phyloP scores from a whole-genome alignment of 2,329 filamentous ascomycete genomes.

The Aaosphaeria pasadenensis region DNA sequence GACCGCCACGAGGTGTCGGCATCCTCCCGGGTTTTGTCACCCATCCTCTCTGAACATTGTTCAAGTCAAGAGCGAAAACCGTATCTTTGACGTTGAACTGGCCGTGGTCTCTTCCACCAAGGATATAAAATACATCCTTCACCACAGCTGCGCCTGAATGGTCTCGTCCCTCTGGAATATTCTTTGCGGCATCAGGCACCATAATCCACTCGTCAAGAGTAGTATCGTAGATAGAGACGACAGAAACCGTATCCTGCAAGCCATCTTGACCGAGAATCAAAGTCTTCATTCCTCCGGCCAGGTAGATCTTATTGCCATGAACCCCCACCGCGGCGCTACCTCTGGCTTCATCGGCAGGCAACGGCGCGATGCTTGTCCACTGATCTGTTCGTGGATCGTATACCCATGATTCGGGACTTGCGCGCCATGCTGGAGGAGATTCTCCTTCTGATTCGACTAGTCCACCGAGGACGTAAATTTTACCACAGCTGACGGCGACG shows the following conservation, averaged over 20 bases:
- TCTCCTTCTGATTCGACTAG: slow-evolving; percentile 4
- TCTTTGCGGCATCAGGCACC: slow-evolving; percentile 3
- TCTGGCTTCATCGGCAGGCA: slow-evolving; percentile 7
- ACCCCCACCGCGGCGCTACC: slow-evolving; percentile 21
- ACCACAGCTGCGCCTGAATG: slow-evolving; percentile 24
- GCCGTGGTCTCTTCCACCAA: slow-evolving; percentile 17
- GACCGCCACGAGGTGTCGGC: slow-evolving; percentile 21
- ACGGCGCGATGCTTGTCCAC: slow-evolving; percentile 6
- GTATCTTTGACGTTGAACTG: slow-evolving; percentile 14
- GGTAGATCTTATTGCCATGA: slow-evolving; percentile 11
- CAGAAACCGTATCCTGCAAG: slow-evolving; percentile 6
- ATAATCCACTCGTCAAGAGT: slow-evolving; percentile 7
- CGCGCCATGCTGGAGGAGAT: slow-evolving; percentile 7
- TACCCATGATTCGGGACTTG: slow-evolving; percentile 9
- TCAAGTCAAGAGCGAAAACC: slow-evolving; percentile 21
- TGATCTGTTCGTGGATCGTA: slow-evolving; percentile 11
- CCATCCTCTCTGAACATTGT: slow-evolving; percentile 17
- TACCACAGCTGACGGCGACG: slow-evolving; percentile 13
- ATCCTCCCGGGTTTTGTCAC: slow-evolving; percentile 11
- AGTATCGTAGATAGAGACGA: slow-evolving; percentile 17
- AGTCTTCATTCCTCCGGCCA: slow-evolving; percentile 18
- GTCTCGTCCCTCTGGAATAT: slow-evolving; percentile 18
- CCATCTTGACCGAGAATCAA: slow-evolving; percentile 4
- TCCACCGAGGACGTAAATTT: slow-evolving; percentile 23
- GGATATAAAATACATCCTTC: slow-evolving; percentile 17